Percentiles rank a stretch among this genome's conserved stretches.
These are phyloP conservation scores for Chrysosporium keratinophilum DNA, from an alignment of 2,329 filamentous ascomycete genomes.

Conservation along the genomic window DNA sequence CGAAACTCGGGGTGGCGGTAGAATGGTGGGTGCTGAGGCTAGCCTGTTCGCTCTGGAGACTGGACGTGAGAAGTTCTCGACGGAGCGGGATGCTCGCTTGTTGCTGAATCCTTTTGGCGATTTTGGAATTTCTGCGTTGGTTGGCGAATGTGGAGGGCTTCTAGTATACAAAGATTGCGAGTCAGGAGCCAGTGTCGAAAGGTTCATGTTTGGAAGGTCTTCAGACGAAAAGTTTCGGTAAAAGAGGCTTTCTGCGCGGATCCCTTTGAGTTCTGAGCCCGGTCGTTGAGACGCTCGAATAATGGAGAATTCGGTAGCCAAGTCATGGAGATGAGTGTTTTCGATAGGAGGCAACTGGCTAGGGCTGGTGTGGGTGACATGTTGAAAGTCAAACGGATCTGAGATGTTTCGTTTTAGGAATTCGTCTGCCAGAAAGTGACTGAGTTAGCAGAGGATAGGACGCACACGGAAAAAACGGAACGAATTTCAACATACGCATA, in stretches of 20 bases:
- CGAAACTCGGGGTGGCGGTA: slow-evolving; percentile 33
- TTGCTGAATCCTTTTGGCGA: slow-evolving; percentile 20
- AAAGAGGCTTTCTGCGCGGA: slow-evolving; percentile 41
- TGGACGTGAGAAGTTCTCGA: slow-evolving; percentile 49
- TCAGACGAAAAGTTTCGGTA: slow-evolving; percentile 29
- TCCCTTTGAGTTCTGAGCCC: slow-evolving; percentile 41
- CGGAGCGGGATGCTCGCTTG: slow-evolving; percentile 29
- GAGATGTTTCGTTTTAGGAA: slow-evolving; percentile 46
- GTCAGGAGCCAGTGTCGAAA: slow-evolving; percentile 13
- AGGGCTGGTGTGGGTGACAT: slow-evolving; percentile 50
- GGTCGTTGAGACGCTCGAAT: slow-evolving; percentile 45
- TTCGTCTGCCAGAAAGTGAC: slow-evolving; percentile 24
- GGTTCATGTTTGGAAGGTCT: slow-evolving; percentile 14
- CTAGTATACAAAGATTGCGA: slow-evolving; percentile 13
- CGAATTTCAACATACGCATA: slow-evolving; percentile 26
- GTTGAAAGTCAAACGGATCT: slow-evolving; percentile 54
- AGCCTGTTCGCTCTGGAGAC: slow-evolving; percentile 34
- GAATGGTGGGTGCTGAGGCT: slow-evolving; percentile 30
- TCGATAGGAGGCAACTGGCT: slow-evolving; percentile 45
- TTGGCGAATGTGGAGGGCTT: slow-evolving; percentile 25
- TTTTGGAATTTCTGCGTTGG: slow-evolving; percentile 23
- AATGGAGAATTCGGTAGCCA: slow-evolving; percentile 45
- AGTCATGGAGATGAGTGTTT: slow-evolving; percentile 41
- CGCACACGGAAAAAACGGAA: background rate
- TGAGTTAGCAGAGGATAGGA: background rate